Evolutionary conservation across 164 flowering plant species (phyloP).

Genomic region (Paratinospora sagittata): DNA sequence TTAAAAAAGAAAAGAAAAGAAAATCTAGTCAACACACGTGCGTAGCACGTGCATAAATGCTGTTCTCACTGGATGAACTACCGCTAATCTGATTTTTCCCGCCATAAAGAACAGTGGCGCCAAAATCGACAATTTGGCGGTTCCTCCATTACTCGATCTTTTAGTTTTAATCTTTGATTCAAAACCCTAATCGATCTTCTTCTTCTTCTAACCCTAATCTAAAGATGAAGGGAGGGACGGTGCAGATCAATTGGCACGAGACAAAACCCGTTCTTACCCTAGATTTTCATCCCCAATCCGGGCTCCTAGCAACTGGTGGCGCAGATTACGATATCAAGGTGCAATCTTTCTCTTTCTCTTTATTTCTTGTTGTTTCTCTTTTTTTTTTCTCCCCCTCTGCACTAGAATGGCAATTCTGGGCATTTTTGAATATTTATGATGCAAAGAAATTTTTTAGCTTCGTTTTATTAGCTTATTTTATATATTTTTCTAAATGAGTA

Average conservation of each 20-base stretch:
- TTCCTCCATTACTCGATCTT: too few species aligned
- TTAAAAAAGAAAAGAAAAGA: too few species aligned
- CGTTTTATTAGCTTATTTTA: background rate
- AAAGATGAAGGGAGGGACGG: conserved; percentile 81
- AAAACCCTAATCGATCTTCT: background rate
- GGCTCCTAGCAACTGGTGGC: conserved; percentile 89
- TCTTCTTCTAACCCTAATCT: conserved; percentile 7
- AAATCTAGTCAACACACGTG: background rate
- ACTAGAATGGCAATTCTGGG: background rate
- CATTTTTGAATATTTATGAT: background rate
- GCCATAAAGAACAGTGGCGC: conserved; percentile 8
- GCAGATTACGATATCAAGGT: conserved; percentile 97
- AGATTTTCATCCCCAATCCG: conserved; percentile 78
- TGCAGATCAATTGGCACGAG: conserved; percentile 95
- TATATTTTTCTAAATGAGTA: background rate
- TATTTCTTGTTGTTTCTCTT: too few species aligned
- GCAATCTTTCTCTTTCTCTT: background rate
- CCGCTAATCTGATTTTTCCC: conserved; percentile 1
- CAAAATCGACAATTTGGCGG: background rate
- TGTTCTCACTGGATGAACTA: too few species aligned
- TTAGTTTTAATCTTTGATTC: background rate
- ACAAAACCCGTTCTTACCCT: conserved; percentile 83
- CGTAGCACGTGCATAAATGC: background rate
- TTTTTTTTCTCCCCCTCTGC: too few species aligned
- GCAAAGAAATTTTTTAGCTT: background rate